phyloP scores from a whole-genome alignment of 768 basidiomycete species.

The Candolleomyces eurysporus region DNA sequence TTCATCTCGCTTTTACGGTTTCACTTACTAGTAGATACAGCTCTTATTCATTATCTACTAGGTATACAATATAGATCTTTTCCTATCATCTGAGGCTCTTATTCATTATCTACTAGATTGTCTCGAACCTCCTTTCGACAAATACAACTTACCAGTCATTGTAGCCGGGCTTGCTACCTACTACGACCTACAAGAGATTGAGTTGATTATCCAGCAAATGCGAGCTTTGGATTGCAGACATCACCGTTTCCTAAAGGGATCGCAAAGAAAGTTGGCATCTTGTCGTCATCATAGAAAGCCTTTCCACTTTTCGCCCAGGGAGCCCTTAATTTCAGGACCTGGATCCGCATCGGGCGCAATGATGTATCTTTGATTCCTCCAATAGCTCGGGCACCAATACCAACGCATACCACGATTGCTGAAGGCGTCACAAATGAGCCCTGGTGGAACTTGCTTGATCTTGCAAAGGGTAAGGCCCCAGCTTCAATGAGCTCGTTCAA shows the following conservation, averaged over 20 bases:
- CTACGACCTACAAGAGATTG: too few species aligned
- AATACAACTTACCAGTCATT: too few species aligned
- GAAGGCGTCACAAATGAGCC: background rate
- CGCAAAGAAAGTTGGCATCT: background rate
- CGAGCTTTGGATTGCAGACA: background rate
- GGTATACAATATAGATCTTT: too few species aligned
- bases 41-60: too few species aligned
- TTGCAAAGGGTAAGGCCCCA: background rate
- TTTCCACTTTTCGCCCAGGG: background rate
- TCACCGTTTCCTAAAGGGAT: background rate
- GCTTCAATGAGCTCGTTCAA: background rate
- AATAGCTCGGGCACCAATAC: background rate
- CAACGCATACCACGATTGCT: background rate
- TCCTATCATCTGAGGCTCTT: too few species aligned
- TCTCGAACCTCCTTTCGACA: too few species aligned
- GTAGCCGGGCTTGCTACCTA: too few species aligned
- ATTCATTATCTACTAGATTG: too few species aligned
- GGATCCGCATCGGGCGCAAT: background rate
- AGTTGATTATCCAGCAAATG: too few species aligned
- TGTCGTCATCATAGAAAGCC: background rate
- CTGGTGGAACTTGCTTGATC: background rate
- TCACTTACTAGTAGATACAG: too few species aligned
- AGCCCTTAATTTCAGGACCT: background rate
- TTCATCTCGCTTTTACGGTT: too few species aligned
- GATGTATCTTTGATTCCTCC: background rate